phyloP scores from a whole-genome alignment of 2,329 filamentous ascomycete species.

The Penicillium digitatum region DNA sequence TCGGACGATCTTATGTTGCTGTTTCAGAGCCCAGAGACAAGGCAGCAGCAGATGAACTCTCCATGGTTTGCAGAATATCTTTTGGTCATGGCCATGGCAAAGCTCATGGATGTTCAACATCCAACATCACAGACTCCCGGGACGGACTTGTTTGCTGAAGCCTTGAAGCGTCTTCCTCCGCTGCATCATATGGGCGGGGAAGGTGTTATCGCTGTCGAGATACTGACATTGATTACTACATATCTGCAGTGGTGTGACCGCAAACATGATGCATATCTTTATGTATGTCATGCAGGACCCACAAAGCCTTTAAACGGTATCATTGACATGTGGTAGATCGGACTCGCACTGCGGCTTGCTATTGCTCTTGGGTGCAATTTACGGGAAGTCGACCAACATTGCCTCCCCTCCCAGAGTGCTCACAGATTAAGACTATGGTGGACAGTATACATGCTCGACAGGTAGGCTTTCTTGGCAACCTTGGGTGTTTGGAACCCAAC shows the following conservation, averaged over 20 bases:
- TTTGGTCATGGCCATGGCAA: constrained; percentile 26
- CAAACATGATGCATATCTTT: constrained; percentile 21
- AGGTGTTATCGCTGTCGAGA: constrained; percentile 16
- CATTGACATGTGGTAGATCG: constrained; percentile 12
- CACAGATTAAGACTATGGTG: constrained; percentile 23
- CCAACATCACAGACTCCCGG: constrained; percentile 17
- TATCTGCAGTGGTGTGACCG: constrained; percentile 23
- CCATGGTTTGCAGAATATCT: constrained; percentile 23
- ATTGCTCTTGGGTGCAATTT: constrained; percentile 20
- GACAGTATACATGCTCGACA: constrained; percentile 25
- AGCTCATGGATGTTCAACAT: constrained; percentile 21
- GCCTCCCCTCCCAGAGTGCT: constrained; percentile 20
- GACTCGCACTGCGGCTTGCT: constrained; percentile 18
- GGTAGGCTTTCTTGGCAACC: neutral
- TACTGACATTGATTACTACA: constrained; percentile 18
- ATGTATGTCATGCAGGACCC: constrained; percentile 5
- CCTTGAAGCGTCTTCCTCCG: constrained; percentile 15
- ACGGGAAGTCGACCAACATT: constrained; percentile 14
- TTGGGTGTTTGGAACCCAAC: neutral
- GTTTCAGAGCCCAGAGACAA: constrained; percentile 11
- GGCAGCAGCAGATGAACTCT: constrained; percentile 10
- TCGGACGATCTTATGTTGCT: constrained; percentile 18
- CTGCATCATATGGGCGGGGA: constrained; percentile 16
- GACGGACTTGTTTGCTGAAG: constrained; percentile 17
- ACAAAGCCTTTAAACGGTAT: too few relatives aligned